Evolutionary conservation across 139 green algal genomes (phyloP).

Genomic region (Chlamydomonas asymmetrica): DNA sequence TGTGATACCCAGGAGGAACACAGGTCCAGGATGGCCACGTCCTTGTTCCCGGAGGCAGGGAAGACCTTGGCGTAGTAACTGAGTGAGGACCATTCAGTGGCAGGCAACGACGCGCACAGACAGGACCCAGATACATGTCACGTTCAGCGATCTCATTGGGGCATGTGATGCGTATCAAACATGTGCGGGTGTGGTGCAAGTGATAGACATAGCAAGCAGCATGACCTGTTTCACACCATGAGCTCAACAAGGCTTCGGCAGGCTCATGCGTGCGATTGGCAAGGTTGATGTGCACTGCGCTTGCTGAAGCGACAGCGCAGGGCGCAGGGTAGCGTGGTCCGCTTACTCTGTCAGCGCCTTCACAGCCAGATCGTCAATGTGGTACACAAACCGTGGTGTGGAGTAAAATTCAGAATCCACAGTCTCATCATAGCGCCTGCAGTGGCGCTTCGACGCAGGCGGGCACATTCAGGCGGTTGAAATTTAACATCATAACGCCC

Average conservation of each 20-base stretch:
- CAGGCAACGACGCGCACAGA: too few species aligned
- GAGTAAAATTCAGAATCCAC: conserved; percentile 76
- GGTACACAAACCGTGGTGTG: conserved; percentile 86
- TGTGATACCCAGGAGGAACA: conserved; percentile 85
- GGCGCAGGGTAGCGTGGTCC: neutral
- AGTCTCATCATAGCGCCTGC: conserved; percentile 72
- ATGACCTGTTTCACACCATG: too few species aligned
- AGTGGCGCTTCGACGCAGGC: too few species aligned
- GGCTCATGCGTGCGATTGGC: too few species aligned
- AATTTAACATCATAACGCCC: neutral
- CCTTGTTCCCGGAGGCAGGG: conserved; percentile 51
- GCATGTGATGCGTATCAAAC: too few species aligned
- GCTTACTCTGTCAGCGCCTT: conserved; percentile 76
- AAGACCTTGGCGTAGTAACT: conserved; percentile 76
- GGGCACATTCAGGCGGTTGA: neutral
- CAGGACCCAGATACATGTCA: too few species aligned
- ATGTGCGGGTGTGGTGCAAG: too few species aligned
- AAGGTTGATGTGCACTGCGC: neutral
- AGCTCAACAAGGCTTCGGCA: too few species aligned
- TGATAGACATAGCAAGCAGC: too few species aligned
- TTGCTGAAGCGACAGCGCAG: too few species aligned
- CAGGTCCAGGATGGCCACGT: conserved; percentile 78
- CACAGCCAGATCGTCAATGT: conserved; percentile 95
- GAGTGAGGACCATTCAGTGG: too few species aligned
- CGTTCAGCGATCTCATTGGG: too few species aligned